Evolutionary conservation across 2,329 filamentous ascomycete species (phyloP), one percentile per base, ranked within the genome.

Genomic region (Aspergillus brasiliensis): DNA sequence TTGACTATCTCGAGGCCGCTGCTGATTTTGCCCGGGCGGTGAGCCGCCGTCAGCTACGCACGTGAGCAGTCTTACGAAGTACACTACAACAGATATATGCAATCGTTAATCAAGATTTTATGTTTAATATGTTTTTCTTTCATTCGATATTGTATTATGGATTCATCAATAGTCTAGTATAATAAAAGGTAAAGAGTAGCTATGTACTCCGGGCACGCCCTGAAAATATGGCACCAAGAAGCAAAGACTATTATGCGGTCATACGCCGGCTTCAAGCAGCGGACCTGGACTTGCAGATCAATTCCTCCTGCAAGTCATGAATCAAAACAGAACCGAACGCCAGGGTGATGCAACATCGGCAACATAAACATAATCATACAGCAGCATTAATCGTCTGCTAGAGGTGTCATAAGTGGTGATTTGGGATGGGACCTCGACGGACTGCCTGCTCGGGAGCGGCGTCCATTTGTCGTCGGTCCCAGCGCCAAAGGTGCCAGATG

Each of bases 401-500:
- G 65, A 3, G 74, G 73, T 19, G 72, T 72, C 69, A 75, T 70
- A 59, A 64, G 69, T 5, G 75, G 75, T 17, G 75, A 77, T 59
- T 71, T 71, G 44, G 72, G 70, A 17, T 73, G 70, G 19, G 74
- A 70, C 61, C 75, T 63, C 8, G 86, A 87, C 8, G 81, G 81
- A 73, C 79, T 81, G 47, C 77, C 77, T 8, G 78, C 69, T 62
- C 81, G 73, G 17, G 77, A 79, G 34, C 75, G 75, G 51, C 77
- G 76, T 7, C 77, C 77, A 57, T 76, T 78, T 54, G 81, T 78
- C 51, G 79, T 81, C 11, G 84, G 84, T 67, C 74, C 76, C 28
- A 78, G 58, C 75, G 79, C 83, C 13, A 85, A 72, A 8, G 81
- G 83, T 15, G 84, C 82, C 38, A 97, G 77, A 59, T 91, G 83